Evolutionary conservation across 495 filamentous ascomycete species (phyloP).

Genomic region (Talaromyces adpressus): DNA sequence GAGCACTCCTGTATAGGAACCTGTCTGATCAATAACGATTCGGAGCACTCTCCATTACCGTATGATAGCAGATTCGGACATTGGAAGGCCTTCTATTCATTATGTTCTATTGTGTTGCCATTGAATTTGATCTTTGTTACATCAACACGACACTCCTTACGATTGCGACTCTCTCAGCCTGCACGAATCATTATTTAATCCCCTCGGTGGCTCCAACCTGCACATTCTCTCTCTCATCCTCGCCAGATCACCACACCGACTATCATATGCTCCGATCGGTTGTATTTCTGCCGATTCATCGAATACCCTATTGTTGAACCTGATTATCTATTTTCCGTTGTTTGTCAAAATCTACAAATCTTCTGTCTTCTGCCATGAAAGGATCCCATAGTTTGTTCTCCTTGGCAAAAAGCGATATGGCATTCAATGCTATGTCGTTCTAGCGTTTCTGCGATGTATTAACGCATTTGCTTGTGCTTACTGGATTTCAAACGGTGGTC

Average conservation of each 20-base stretch:
- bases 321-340: not conserved
- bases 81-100: too few relatives aligned
- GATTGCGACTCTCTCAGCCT: not conserved
- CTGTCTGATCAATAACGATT: too few relatives aligned
- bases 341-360: not conserved
- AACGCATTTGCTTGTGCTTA: slow-evolving; percentile 1
- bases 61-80: too few relatives aligned
- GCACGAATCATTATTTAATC: too few relatives aligned
- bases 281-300: not conserved
- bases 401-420: not conserved
- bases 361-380: not conserved
- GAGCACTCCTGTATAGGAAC: too few relatives aligned
- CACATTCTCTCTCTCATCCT: not conserved
- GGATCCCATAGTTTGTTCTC: not conserved
- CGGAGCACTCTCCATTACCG: too few relatives aligned
- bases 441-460: not conserved
- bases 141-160: slow-evolving; percentile 8
- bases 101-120: not conserved
- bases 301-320: slow-evolving; percentile 2
- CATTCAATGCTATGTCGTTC: not conserved
- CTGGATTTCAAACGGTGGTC: not conserved
- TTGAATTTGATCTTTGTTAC: not conserved
- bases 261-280: not conserved
- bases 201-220: too few relatives aligned
- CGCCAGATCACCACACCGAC: not conserved